phyloP scores from a whole-genome alignment of 805 yeast genomes.

The Candida railenensis region DNA sequence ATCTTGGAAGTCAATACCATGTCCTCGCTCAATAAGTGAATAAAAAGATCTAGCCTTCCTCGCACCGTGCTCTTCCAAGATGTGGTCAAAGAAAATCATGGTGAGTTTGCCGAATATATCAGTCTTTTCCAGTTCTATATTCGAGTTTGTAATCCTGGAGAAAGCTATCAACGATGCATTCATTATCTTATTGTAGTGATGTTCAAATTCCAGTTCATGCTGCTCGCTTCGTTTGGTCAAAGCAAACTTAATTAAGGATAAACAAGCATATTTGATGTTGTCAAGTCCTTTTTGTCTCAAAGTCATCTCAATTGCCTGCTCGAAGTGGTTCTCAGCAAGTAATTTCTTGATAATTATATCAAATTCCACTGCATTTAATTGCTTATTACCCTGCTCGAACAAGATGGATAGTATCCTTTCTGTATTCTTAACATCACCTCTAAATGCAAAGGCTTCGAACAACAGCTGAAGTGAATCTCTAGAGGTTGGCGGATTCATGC shows the following conservation, averaged over 20 bases:
- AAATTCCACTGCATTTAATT: slow-evolving; percentile 25
- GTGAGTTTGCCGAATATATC: background rate
- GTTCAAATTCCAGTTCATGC: background rate
- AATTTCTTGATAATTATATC: slow-evolving; percentile 24
- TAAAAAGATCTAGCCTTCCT: background rate
- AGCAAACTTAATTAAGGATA: slow-evolving; percentile 18
- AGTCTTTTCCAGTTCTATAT: background rate
- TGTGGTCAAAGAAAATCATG: background rate
- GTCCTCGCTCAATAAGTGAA: background rate
- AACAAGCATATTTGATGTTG: slow-evolving; percentile 23
- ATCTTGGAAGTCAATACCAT: background rate
- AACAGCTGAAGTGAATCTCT: slow-evolving; percentile 33
- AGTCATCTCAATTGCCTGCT: slow-evolving; percentile 24
- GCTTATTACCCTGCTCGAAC: slow-evolving; percentile 18
- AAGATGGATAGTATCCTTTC: slow-evolving; percentile 29
- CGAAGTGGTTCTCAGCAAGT: slow-evolving; percentile 22
- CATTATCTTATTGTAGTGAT: background rate
- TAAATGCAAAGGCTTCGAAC: slow-evolving; percentile 26
- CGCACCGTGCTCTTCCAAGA: background rate
- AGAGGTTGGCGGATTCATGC: slow-evolving; percentile 25
- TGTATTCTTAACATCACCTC: slow-evolving; percentile 26
- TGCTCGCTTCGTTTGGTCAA: slow-evolving; percentile 2
- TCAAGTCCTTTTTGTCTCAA: slow-evolving; percentile 5
- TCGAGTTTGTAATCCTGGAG: background rate
- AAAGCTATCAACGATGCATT: background rate